These are phyloP conservation scores for Asterophora parasitica DNA, from an alignment of 768 basidiomycete species.

Conservation along the genomic window DNA sequence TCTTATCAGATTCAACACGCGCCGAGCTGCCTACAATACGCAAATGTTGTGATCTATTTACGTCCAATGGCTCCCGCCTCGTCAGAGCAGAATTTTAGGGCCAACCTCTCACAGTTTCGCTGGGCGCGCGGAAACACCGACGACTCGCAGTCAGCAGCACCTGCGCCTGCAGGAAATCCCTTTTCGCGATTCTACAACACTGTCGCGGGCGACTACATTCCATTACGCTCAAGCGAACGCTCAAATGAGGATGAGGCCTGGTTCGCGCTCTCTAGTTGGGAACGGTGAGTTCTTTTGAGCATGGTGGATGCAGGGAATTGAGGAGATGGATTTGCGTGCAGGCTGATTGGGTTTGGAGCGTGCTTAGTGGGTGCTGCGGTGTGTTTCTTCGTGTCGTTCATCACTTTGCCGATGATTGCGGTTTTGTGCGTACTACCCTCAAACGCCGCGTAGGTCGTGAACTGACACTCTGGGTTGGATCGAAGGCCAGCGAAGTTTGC, in stretches of 20 bases:
- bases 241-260: slow-evolving; percentile 96
- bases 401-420: slow-evolving; percentile 61
- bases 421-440: slow-evolving; percentile 27
- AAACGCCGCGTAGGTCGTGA: slow-evolving; percentile 7
- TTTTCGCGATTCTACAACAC: slow-evolving; percentile 87
- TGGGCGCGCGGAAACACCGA: slow-evolving; percentile 75
- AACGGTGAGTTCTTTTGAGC: slow-evolving; percentile 50
- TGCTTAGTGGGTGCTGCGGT: slow-evolving; percentile 88
- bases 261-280: slow-evolving; percentile 91
- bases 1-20: slow-evolving; percentile 1
- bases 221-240: slow-evolving; percentile 72
- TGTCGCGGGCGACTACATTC: slow-evolving; percentile 84
- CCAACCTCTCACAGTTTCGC: slow-evolving; percentile 78
- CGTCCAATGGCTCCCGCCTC: slow-evolving; percentile 19
- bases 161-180: slow-evolving; percentile 45
- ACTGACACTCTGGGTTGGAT: slow-evolving; percentile 13
- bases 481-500: slow-evolving; percentile 87
- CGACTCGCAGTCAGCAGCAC: slow-evolving; percentile 44
- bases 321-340: slow-evolving; percentile 23
- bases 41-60: slow-evolving; percentile 17
- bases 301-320: not conserved
- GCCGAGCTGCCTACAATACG: no score
- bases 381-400: slow-evolving; percentile 90
- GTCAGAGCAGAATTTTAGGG: slow-evolving; percentile 66
- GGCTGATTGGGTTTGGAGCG: slow-evolving; percentile 85